Base-by-base conservation (phyloP, 768 basidiomycete genomes). In the Lactifluus piperatus region DNA sequence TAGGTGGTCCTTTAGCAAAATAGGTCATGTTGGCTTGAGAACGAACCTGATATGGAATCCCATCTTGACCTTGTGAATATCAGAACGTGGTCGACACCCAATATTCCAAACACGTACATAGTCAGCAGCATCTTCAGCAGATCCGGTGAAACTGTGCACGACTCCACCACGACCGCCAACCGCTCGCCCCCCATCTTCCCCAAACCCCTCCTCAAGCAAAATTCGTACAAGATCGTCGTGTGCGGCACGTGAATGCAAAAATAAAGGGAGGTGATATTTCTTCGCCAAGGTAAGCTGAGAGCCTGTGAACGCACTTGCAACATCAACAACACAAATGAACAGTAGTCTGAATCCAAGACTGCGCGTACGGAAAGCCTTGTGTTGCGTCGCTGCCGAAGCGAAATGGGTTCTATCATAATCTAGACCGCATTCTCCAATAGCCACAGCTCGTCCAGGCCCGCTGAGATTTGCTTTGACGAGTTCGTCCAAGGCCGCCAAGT, bases 91-190 rank as follows among this genome's bases (percentile, higher is more conserved):
- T 41, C 16, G n/a, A 22, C n/a, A 24, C 41, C n/a, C 41, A 26
- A 20, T 8, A 32, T 27, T 20, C 27, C 45, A 16, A 20, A 41
- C 11, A 70, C 82, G 66, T 58, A 88, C 86, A 47, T 88, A 71
- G 67, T 91, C 88, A 8, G 68, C 65, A 14, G 79, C 81, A 67
- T 93, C 88, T 37, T 76, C 78, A 4, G 67, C 66, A 0, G 77
- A 78, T 4, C 91, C 91, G 0, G 89, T 90, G 71, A 90, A 90
- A 61, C 86, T 88, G 67, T 91, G 91, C 3, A 91, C 87, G 22
- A 92, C 90, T 1, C 89, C 90, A 4, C 88, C 84, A 22, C 74
- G 76, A 18, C 76, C 82, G 41, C 84, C 88, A 57, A 80, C 72
- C 29, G 68, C 71, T 59, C 68, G 70, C 3, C 85, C 85, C 29